Percentiles rank a stretch among this genome's conserved stretches.
Conservation (phyloP, 306 rosid genomes). For the Pyrus betulifolia region DNA sequence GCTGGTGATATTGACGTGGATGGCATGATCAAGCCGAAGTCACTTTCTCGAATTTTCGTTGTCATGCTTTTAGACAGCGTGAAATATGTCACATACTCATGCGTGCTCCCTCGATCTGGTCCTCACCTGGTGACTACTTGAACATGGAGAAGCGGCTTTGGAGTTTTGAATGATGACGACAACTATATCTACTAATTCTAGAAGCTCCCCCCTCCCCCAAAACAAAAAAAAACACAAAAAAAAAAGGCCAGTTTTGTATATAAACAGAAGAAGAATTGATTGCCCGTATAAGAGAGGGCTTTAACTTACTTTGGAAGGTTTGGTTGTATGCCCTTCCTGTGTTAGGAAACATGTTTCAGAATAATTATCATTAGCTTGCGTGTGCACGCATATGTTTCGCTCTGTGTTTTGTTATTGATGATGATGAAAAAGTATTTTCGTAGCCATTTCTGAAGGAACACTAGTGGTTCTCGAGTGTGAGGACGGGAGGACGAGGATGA, state of each 20-base stretch:
- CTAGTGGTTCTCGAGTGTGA: too few relatives aligned
- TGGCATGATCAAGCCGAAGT: slow-evolving; percentile 63
- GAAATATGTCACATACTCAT: slow-evolving; percentile 88
- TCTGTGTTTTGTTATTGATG: too few relatives aligned
- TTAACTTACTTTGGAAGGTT: not conserved
- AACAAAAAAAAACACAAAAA: not conserved
- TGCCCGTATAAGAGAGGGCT: not conserved
- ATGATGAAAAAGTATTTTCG: too few relatives aligned
- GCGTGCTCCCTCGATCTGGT: slow-evolving; percentile 67
- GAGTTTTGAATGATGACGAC: not conserved
- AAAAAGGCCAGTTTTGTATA: slow-evolving; percentile 28
- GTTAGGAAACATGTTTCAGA: not conserved
- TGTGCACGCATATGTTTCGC: too few relatives aligned
- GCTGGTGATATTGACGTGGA: slow-evolving; percentile 56
- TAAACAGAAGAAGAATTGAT: not conserved
- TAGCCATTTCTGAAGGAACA: too few relatives aligned
- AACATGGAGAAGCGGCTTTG: slow-evolving; percentile 10
- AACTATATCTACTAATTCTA: slow-evolving; percentile 14
- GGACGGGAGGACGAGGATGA: too few relatives aligned
- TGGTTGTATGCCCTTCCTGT: not conserved
- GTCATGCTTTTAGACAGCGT: slow-evolving; percentile 79
- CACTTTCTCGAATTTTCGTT: slow-evolving; percentile 72
- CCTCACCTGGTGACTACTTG: slow-evolving; percentile 61
- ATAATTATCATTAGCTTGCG: too few relatives aligned
- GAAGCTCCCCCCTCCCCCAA: not conserved